Percentiles rank a stretch among this genome's conserved stretches.
These are phyloP conservation scores for Neurospora intermedia DNA, from an alignment of 495 filamentous ascomycete species.

Conservation along the genomic window DNA sequence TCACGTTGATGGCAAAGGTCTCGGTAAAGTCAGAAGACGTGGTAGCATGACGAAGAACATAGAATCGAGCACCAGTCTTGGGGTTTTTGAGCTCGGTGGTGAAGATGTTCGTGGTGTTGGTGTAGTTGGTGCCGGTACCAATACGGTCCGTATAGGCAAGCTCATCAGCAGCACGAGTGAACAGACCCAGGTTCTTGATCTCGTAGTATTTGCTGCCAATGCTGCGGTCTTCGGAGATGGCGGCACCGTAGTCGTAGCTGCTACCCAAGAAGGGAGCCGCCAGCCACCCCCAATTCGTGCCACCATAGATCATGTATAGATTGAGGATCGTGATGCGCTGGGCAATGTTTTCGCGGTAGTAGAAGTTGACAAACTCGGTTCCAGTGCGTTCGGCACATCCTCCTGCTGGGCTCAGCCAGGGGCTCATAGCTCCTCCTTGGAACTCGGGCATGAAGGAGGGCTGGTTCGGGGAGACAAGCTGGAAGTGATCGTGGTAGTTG, in stretches of 20 bases:
- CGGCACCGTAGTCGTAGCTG: constrained; percentile 50
- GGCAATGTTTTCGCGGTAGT: constrained; percentile 43
- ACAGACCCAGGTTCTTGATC: constrained; percentile 47
- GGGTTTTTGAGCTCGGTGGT: constrained; percentile 46
- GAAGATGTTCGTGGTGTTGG: constrained; percentile 35
- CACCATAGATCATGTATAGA: constrained; percentile 46
- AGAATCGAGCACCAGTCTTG: constrained; percentile 44
- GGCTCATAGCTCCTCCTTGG: constrained; percentile 52
- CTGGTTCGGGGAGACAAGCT: constrained; percentile 12
- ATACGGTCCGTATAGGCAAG: constrained; percentile 38
- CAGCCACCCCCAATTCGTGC: constrained; percentile 43
- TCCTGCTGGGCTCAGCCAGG: constrained; percentile 47
- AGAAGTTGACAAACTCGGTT: constrained; percentile 45
- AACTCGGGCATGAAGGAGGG: constrained; percentile 53
- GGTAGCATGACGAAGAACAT: constrained; percentile 41
- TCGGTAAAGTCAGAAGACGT: constrained; percentile 36
- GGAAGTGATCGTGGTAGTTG: constrained; percentile 13
- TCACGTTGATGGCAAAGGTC: constrained; percentile 31
- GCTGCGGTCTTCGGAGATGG: constrained; percentile 45
- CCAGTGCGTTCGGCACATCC: constrained; percentile 31
- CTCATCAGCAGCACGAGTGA: constrained; percentile 35
- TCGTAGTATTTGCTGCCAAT: constrained; percentile 50
- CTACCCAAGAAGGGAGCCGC: constrained; percentile 17
- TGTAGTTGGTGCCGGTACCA: constrained; percentile 28
- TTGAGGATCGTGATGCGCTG: constrained; percentile 33